Base-by-base conservation (phyloP, 495 filamentous ascomycete genomes). In the Oidiodendron maius region DNA sequence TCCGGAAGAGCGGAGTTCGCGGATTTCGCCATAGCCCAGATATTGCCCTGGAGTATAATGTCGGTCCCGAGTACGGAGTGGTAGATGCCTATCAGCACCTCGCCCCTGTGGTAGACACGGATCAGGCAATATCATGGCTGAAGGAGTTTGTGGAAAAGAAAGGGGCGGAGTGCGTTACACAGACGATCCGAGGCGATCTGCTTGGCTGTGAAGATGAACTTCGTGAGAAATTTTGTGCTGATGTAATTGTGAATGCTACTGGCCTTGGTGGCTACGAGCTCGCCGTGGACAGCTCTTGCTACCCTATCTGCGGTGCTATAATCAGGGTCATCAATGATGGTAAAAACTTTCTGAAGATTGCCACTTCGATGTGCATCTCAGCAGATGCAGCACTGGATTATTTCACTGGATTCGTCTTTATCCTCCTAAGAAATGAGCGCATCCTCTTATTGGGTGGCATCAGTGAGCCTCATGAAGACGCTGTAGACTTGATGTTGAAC, bases 301-400 rank as follows among this genome's bases (percentile, higher is more conserved):
- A 68, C 47, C 69, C 71, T 10, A 60, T 74, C 30, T 63, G 71
- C 15, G 74, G 74, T 40, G 74, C 56, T 4, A 59, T 76, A 1
- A 59, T 76, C 42, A 70, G 74, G 20, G 61, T 77, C 53, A 61
- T 71, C 53, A 77, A 77, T 50, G 73, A 76, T 46, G 74, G 73
- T 28, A 57, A 54, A 6, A 60, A 61, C 28, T 75, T 75, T 51
- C 71, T 71, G 5, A 71, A 75, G 47, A 53, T 77, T 24, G 47
- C 66, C 9, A 58, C 59, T n/a, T 66, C 71, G 4, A 52, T 74
- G 50, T 62, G 61, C 1, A 64, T 74, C 44, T 61, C 66, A 23
- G 62, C 70, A 37, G 64, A 65, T 16, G 60, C 62, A 6, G 60
- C 52, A 18, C 52, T 58, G 44, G 22, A 63, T 6, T n/a, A n/a